These are phyloP conservation scores for Botrytis deweyae DNA, from an alignment of 2,329 filamentous ascomycete species.

Conservation along the genomic window DNA sequence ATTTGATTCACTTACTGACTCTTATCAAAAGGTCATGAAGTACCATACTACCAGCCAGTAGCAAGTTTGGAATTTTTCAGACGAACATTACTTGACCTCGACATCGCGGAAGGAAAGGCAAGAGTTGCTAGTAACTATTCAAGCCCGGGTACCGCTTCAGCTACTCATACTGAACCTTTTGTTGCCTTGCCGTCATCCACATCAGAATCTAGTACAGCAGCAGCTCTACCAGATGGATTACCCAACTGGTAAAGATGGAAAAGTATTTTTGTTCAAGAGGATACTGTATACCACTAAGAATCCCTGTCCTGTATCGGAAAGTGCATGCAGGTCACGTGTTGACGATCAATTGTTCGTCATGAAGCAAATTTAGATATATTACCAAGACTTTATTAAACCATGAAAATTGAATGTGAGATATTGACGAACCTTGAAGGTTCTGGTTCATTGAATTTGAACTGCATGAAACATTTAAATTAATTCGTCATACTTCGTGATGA, in stretches of 20 bases:
- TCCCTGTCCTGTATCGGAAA: conserved; percentile 13
- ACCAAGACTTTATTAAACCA: not conserved
- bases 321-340: conserved; percentile 21
- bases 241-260: not conserved
- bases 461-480: not conserved
- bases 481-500: not conserved
- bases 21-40: conserved; percentile 28
- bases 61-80: conserved; percentile 36
- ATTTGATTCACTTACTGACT: conserved; percentile 5
- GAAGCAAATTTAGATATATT: not conserved
- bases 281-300: not conserved
- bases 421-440: not conserved
- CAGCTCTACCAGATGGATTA: conserved; percentile 8
- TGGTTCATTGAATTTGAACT: not conserved
- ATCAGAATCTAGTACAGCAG: conserved; percentile 13
- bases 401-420: not conserved
- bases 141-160: conserved; percentile 26
- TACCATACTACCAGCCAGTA: conserved; percentile 35
- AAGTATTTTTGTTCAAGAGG: not conserved
- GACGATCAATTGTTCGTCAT: not conserved
- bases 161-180: conserved; percentile 30
- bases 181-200: conserved; percentile 28
- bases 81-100: conserved; percentile 33
- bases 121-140: conserved; percentile 29
- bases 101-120: conserved; percentile 46